Evolutionary conservation across 176 grass and related monocot genomes (phyloP).

Genomic region (Rhipidocladum racemiflorum): DNA sequence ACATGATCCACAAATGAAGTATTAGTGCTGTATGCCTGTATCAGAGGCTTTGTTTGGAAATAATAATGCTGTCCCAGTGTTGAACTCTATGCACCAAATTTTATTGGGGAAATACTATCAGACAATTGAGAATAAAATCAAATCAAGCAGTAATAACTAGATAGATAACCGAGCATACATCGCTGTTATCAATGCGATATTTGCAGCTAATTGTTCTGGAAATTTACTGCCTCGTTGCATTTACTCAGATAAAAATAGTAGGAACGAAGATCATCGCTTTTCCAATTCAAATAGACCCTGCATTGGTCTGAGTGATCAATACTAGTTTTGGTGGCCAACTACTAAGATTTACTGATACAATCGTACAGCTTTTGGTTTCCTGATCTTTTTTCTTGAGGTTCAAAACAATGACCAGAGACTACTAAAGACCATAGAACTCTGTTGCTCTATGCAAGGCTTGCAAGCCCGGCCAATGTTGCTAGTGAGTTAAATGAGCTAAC

Average conservation of each 20-base stretch:
- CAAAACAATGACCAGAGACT: neutral
- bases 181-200: slow-evolving; percentile 42
- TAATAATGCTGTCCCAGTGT: neutral
- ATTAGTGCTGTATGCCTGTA: neutral
- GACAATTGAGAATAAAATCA: neutral
- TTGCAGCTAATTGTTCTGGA: slow-evolving; percentile 25
- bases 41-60: neutral
- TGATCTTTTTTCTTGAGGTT: no score
- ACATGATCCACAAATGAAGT: neutral
- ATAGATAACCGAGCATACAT: slow-evolving; percentile 46
- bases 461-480: no score
- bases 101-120: neutral
- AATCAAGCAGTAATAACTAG: neutral
- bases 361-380: no score
- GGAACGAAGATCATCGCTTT: neutral
- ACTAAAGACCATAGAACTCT: neutral
- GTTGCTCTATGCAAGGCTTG: no score
- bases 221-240: neutral
- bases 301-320: neutral
- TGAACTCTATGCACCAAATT: neutral
- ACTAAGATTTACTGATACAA: no score
- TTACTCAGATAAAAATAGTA: neutral
- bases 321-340: neutral
- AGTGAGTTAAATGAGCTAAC: no score
- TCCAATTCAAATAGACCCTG: neutral